Evolutionary conservation across 495 filamentous ascomycete genomes (phyloP).

Genomic region (Lasiosphaeria miniovina): DNA sequence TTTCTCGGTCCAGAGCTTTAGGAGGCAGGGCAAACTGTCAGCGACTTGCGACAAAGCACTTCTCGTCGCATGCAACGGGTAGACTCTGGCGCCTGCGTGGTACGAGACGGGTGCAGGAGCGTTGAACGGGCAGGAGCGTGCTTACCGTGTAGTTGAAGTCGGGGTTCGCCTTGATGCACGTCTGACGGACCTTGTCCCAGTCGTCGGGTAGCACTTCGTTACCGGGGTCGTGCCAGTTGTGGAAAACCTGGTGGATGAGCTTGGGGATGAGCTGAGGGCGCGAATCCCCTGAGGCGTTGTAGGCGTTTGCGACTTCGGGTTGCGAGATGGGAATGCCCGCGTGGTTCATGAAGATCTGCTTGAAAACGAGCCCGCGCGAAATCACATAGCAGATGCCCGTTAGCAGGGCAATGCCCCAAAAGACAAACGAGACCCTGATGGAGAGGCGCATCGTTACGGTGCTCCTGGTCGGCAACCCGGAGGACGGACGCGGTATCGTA

Average conservation of each 20-base stretch:
- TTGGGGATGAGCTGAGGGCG: slow-evolving; percentile 52
- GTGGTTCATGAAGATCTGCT: slow-evolving; percentile 28
- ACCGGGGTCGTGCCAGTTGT: slow-evolving; percentile 48
- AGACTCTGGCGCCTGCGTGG: too few relatives aligned
- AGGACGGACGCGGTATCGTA: not conserved
- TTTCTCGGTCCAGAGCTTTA: slow-evolving; percentile 82
- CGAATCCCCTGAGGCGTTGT: slow-evolving; percentile 5
- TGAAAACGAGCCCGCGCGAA: slow-evolving; percentile 22
- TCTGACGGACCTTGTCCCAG: slow-evolving; percentile 71
- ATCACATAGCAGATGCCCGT: slow-evolving; percentile 11
- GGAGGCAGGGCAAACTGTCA: not conserved
- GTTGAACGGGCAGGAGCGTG: not conserved
- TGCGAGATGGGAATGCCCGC: slow-evolving; percentile 27
- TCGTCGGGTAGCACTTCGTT: slow-evolving; percentile 65
- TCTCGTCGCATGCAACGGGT: too few relatives aligned
- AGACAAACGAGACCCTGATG: slow-evolving; percentile 13
- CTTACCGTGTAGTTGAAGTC: slow-evolving; percentile 81
- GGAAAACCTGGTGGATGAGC: slow-evolving; percentile 88
- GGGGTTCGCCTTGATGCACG: slow-evolving; percentile 70
- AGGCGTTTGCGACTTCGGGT: slow-evolving; percentile 15
- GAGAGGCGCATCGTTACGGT: slow-evolving; percentile 15
- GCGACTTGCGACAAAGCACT: too few relatives aligned
- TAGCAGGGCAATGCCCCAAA: slow-evolving; percentile 15
- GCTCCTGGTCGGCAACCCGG: not conserved
- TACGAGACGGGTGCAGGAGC: not conserved